Percentiles rank a stretch among this genome's conserved stretches.
These are phyloP conservation scores for Eucalyptus globulus DNA, from an alignment of 345 rosid genomes.

Conservation along the genomic window DNA sequence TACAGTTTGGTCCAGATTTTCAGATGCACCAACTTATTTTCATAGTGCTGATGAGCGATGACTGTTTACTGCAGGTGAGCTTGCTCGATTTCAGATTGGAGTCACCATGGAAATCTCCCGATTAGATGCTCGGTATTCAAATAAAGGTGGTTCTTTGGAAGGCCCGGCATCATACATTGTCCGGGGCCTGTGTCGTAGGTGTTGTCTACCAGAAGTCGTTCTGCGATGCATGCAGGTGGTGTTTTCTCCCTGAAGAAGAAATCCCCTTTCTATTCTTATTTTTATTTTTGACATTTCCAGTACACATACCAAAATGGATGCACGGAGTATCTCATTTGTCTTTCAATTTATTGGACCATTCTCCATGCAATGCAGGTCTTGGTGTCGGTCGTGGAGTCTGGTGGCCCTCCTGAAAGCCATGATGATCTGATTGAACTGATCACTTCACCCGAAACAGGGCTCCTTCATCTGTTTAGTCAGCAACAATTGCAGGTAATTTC, in stretches of 20 bases:
- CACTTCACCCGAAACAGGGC: conserved; percentile 55
- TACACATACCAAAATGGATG: not conserved
- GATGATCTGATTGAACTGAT: conserved; percentile 79
- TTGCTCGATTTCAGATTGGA: conserved; percentile 76
- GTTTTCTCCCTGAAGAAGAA: not conserved
- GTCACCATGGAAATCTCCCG: conserved; percentile 91
- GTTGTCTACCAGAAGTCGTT: conserved; percentile 88
- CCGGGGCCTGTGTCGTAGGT: conserved; percentile 80
- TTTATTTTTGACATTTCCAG: not conserved
- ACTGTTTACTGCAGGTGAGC: conserved; percentile 61
- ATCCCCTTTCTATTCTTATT: not conserved
- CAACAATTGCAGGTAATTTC: conserved; percentile 72
- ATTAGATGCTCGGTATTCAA: conserved; percentile 90
- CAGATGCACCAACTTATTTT: not conserved
- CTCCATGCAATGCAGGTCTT: conserved; percentile 45
- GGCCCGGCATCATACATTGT: conserved; percentile 72
- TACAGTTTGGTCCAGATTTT: not conserved
- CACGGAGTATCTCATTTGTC: not conserved
- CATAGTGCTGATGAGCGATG: not conserved
- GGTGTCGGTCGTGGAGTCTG: conserved; percentile 59
- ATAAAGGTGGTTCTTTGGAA: conserved; percentile 57
- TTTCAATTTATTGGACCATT: not conserved
- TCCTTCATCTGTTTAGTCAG: conserved; percentile 74
- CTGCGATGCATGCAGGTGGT: conserved; percentile 85
- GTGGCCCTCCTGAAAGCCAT: conserved; percentile 55